phyloP scores from a whole-genome alignment of 768 basidiomycete species.

The Boletus sp. region DNA sequence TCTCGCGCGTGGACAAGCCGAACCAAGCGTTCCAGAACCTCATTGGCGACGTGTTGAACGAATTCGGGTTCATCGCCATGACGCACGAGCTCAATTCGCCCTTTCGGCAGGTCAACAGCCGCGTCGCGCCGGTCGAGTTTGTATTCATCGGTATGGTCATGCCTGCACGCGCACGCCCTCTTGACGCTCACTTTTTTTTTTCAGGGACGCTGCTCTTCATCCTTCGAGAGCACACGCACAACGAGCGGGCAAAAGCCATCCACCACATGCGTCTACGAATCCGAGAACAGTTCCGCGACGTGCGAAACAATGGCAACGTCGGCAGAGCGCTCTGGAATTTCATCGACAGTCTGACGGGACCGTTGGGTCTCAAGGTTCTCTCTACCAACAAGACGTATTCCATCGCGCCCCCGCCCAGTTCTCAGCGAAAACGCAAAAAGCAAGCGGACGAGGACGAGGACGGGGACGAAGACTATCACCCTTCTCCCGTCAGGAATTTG shows the following conservation, averaged over 20 bases:
- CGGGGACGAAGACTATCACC: constrained; percentile 49
- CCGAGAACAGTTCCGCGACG: constrained; percentile 56
- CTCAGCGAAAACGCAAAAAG: constrained; percentile 32
- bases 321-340: constrained; percentile 58
- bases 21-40: constrained; percentile 47
- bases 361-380: constrained; percentile 31
- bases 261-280: constrained; percentile 55
- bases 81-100: constrained; percentile 40
- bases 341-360: constrained; percentile 43
- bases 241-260: constrained; percentile 55
- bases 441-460: constrained; percentile 27
- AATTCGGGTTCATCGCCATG: constrained; percentile 54
- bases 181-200: not conserved
- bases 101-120: constrained; percentile 53
- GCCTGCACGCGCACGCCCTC: not conserved
- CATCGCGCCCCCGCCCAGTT: constrained; percentile 4
- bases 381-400: constrained; percentile 21
- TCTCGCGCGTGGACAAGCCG: constrained; percentile 38
- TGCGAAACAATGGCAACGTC: constrained; percentile 60
- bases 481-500: constrained; percentile 41
- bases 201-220: constrained; percentile 67
- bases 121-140: constrained; percentile 74
- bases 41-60: constrained; percentile 52
- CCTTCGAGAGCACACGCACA: constrained; percentile 40
- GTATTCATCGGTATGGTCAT: constrained; percentile 67